Evolutionary conservation across 2,329 filamentous ascomycete species (phyloP), one percentile per base, ranked within the genome.

Genomic region (Exophiala aquamarina): DNA sequence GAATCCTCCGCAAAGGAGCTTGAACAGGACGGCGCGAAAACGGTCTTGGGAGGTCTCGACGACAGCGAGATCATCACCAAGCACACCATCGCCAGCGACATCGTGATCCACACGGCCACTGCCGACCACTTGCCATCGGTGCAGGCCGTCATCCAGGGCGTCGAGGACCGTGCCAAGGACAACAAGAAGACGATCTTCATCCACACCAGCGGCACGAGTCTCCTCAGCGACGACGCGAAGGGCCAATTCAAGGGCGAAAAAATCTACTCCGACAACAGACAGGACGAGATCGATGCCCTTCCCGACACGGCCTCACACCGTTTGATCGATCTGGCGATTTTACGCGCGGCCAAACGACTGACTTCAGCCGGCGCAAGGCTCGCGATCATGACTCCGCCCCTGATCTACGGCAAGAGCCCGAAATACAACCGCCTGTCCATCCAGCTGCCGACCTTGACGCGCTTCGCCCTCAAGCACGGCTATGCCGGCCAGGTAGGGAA

Each of bases 81-180:
- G 28, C 62, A 71, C 14, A 59, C 65, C 1, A 39, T 60, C 2
- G 49, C 64, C 17, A 63, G 64, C 50, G 73, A 77, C 41, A 68
- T 75, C 7, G 61, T 71, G 29, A 62, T 78, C 44, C 73, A 77
- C 59, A 75, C 70, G 6, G 75, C 75, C 10, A 74, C 72, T 3
- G 72, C 73, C 3, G 74, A 77, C 59, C 67, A 77, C 47, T 58
- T 72, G 14, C 69, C 70, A 9, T 71, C 68, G 10, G 73, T 66
- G 1, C 54, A 72, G 54, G 71, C 73, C 13, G 64, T 78, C 10
- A 58, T 77, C 3, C 65, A 67, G 8, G 74, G 72, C 5, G 57
- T 77, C 41, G 54, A 64, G 38, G 54, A 67, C 43, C 66, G 72
- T 6, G 66, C 70, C 2, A 52, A 60, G 2, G 54, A 66, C 26